A percentile compares a stretch with the other conserved stretches of the same genome.
These are phyloP conservation scores for Daedalea quercina DNA, from an alignment of 768 basidiomycete genomes.

Conservation along the genomic window DNA sequence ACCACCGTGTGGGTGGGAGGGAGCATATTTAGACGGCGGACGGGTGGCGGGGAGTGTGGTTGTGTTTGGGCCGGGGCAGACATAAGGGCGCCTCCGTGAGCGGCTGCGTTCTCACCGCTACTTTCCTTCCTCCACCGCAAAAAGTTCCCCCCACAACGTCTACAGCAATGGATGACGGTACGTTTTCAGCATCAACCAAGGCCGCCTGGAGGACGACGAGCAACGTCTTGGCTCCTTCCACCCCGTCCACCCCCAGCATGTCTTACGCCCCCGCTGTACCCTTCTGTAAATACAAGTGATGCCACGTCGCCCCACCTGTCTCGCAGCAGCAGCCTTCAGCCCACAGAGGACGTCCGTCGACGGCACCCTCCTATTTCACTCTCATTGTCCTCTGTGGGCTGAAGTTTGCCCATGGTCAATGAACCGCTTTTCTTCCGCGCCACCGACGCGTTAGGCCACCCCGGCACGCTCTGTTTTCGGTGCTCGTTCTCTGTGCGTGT, in stretches of 20 bases:
- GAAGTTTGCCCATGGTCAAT: slow-evolving; percentile 17
- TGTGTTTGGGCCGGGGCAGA: slow-evolving; percentile 16
- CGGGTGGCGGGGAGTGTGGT: slow-evolving; percentile 16
- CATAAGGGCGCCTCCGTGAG: slow-evolving; percentile 5
- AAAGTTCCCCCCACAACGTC: slow-evolving; percentile 19
- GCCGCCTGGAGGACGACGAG: slow-evolving; percentile 44
- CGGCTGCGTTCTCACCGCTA: slow-evolving; percentile 14
- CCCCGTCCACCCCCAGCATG: slow-evolving; percentile 8
- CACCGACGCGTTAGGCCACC: slow-evolving; percentile 1
- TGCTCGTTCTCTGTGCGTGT: slow-evolving; percentile 8
- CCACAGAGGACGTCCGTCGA: slow-evolving; percentile 15
- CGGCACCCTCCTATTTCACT: slow-evolving; percentile 4
- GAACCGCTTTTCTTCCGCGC: slow-evolving; percentile 1
- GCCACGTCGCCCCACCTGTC: slow-evolving; percentile 8
- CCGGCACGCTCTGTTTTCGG: background rate
- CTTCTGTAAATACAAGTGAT: slow-evolving; percentile 12
- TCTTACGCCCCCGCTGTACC: slow-evolving; percentile 8
- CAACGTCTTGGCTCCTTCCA: slow-evolving; percentile 11
- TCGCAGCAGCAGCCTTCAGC: slow-evolving; percentile 18
- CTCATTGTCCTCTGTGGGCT: slow-evolving; percentile 21
- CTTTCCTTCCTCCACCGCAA: slow-evolving; percentile 12
- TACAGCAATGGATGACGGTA: slow-evolving; percentile 63
- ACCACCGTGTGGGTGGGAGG: too few species aligned
- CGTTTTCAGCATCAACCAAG: slow-evolving; percentile 75
- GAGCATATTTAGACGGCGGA: background rate